These are phyloP conservation scores for Aspergillaceae sp. DNA, from an alignment of 2,329 filamentous ascomycete genomes.

Conservation along the genomic window DNA sequence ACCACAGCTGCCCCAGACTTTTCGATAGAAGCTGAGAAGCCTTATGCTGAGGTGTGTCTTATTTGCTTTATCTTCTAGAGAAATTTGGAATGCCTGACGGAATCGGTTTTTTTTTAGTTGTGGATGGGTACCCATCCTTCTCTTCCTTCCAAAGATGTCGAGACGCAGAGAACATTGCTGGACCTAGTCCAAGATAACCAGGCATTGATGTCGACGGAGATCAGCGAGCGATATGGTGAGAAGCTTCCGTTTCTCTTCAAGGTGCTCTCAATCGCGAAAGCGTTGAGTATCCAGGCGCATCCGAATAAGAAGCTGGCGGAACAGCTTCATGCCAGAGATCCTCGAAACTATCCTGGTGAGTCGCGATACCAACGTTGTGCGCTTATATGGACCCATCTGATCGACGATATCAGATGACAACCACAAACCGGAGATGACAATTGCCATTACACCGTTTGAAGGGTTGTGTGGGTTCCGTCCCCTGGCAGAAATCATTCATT, in stretches of 20 bases:
- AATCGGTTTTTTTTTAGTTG: slow-evolving; percentile 47
- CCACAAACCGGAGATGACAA: slow-evolving; percentile 99
- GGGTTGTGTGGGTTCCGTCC: slow-evolving; percentile 94
- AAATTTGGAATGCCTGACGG: no score
- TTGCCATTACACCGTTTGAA: slow-evolving; percentile 92
- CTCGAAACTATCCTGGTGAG: slow-evolving; percentile 77
- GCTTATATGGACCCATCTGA: no score
- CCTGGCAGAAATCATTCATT: slow-evolving; percentile 75
- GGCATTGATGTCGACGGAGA: slow-evolving; percentile 64
- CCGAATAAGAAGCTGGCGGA: slow-evolving; percentile 93
- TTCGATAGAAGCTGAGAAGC: slow-evolving; percentile 72
- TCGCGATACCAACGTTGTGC: not conserved
- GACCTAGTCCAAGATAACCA: slow-evolving; percentile 84
- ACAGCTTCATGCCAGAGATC: slow-evolving; percentile 72
- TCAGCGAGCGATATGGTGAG: slow-evolving; percentile 65
- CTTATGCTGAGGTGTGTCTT: slow-evolving; percentile 74
- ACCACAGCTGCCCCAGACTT: slow-evolving; percentile 70
- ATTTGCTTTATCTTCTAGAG: no score
- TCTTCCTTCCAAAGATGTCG: slow-evolving; percentile 82
- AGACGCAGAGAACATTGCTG: slow-evolving; percentile 74
- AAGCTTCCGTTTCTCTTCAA: slow-evolving; percentile 97
- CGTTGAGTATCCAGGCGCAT: slow-evolving; percentile 93
- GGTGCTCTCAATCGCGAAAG: slow-evolving; percentile 90
- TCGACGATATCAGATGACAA: slow-evolving; percentile 62
- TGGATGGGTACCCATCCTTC: slow-evolving; percentile 99